These are phyloP conservation scores for Malassezia obtusa DNA, from an alignment of 1,284 basidiomycete genomes.

Conservation along the genomic window DNA sequence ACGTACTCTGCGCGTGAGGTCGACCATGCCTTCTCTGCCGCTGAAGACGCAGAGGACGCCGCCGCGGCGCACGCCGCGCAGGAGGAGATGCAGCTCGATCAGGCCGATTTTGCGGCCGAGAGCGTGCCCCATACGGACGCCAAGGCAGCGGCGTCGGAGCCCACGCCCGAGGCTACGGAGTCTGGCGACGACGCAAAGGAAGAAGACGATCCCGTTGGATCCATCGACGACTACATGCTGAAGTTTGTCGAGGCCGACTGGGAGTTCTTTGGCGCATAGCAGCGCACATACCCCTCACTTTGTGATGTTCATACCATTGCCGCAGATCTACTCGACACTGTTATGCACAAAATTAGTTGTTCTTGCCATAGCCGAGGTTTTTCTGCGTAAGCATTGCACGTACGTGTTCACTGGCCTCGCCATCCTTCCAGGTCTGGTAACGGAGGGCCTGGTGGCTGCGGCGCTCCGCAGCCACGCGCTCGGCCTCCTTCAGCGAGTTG, in stretches of 20 bases:
- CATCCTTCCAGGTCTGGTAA: constrained; percentile 50
- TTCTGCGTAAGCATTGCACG: constrained; percentile 13
- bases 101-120: constrained; percentile 49
- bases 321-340: neutral
- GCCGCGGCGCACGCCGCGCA: constrained; percentile 68
- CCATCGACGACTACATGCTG: constrained; percentile 79
- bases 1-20: constrained; percentile 51
- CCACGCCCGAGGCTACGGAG: constrained; percentile 49
- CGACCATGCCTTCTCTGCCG: constrained; percentile 64
- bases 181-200: neutral
- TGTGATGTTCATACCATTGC: neutral
- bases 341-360: neutral
- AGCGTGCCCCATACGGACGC: neutral
- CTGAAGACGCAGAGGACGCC: constrained; percentile 78
- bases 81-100: constrained; percentile 70
- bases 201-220: constrained; percentile 58
- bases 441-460: constrained; percentile 48
- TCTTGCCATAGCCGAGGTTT: constrained; percentile 1
- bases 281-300: neutral
- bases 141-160: neutral
- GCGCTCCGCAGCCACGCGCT: constrained; percentile 48
- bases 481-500: constrained; percentile 50
- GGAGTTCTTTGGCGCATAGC: constrained; percentile 57
- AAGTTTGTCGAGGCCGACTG: constrained; percentile 62
- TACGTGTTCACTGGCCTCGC: constrained; percentile 46